Conservation (phyloP, 2,329 filamentous ascomycete genomes). For the Paraconiothyrium sp. region DNA sequence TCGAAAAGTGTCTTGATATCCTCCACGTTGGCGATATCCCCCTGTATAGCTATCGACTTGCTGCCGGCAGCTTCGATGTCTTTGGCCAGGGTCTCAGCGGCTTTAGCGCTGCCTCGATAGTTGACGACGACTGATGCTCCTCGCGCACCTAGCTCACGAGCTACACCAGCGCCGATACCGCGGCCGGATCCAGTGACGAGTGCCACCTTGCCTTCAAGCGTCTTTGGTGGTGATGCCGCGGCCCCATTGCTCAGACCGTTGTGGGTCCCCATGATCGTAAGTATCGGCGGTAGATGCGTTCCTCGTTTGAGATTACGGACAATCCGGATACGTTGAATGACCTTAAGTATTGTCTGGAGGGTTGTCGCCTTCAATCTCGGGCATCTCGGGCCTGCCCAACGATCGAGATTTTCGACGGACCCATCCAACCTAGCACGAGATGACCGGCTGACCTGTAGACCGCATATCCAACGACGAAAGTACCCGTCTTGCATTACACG, state of each 20-base stretch:
- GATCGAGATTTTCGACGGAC: background rate
- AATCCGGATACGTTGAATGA: background rate
- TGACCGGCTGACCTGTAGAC: conserved; percentile 6
- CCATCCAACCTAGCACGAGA: background rate
- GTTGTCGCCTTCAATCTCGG: background rate
- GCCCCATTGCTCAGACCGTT: background rate
- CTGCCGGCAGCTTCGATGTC: conserved; percentile 33
- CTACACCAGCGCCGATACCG: conserved; percentile 58
- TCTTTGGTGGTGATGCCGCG: conserved; percentile 1
- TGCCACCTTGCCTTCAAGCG: conserved; percentile 44
- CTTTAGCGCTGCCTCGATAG: conserved; percentile 42
- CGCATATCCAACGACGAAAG: background rate
- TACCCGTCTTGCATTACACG: conserved; percentile 1
- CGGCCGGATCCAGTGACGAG: conserved; percentile 58
- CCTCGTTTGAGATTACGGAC: conserved; percentile 7
- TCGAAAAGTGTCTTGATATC: conserved; percentile 45
- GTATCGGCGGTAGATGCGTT: conserved; percentile 3
- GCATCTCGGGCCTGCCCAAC: conserved; percentile 1
- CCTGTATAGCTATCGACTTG: conserved; percentile 39
- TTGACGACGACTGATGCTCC: conserved; percentile 53
- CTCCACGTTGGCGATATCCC: conserved; percentile 44
- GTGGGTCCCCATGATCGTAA: background rate
- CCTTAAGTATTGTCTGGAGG: background rate
- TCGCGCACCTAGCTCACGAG: conserved; percentile 52
- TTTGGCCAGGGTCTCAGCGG: conserved; percentile 30